Percentiles rank a stretch among this genome's conserved stretches.
Evolutionary conservation across 768 basidiomycete genomes (phyloP).

Genomic region (Lactarius pseudohatsudake): DNA sequence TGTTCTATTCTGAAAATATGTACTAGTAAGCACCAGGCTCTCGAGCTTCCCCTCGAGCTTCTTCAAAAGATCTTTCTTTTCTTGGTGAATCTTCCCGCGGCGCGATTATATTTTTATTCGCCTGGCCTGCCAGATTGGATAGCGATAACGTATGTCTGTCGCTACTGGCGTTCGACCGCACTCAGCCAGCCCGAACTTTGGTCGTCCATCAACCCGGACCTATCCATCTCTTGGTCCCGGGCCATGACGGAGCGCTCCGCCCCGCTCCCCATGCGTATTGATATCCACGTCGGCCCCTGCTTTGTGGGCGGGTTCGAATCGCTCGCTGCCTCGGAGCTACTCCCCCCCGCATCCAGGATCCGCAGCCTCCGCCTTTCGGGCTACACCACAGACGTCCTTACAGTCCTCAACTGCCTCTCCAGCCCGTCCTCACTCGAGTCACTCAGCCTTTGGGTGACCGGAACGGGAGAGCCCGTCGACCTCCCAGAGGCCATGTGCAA

Average conservation of each 20-base stretch:
- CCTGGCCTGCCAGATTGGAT: conserved; percentile 4
- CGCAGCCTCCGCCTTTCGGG: conserved; percentile 16
- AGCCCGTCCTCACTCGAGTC: conserved; percentile 19
- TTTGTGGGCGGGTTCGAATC: conserved; percentile 3
- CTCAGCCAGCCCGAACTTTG: conserved; percentile 22
- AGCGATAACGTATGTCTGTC: conserved; percentile 16
- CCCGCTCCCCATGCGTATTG: conserved; percentile 15
- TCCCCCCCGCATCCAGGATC: conserved; percentile 16
- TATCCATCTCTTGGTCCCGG: conserved; percentile 17
- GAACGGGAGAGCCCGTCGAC: neutral
- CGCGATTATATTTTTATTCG: too few species aligned
- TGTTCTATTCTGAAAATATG: neutral
- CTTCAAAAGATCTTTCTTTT: conserved; percentile 14
- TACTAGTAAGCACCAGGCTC: neutral
- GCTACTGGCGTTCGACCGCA: conserved; percentile 19
- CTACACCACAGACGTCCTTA: conserved; percentile 4
- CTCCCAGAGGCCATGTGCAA: conserved; percentile 13
- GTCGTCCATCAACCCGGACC: conserved; percentile 11
- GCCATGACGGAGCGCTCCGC: conserved; percentile 22
- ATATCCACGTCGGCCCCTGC: conserved; percentile 4
- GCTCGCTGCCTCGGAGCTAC: conserved; percentile 19
- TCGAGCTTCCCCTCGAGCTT: conserved; percentile 18
- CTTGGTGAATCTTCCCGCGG: neutral
- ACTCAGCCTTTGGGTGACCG: neutral
- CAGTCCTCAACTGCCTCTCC: conserved; percentile 11